These are phyloP conservation scores for Colletotrichum melonis DNA, from an alignment of 2,329 filamentous ascomycete genomes.

Conservation along the genomic window DNA sequence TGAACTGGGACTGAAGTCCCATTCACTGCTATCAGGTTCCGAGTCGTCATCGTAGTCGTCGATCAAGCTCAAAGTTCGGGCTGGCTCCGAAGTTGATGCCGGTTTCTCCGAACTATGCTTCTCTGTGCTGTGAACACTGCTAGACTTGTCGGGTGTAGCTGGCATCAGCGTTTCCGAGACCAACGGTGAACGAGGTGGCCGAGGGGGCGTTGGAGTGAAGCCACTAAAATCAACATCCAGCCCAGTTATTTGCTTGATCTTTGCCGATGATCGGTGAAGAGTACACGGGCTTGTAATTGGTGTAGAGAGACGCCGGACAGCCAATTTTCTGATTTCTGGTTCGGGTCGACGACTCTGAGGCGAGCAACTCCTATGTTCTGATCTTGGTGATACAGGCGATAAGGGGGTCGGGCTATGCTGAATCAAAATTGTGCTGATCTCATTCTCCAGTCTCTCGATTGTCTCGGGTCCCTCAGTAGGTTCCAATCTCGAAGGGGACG, in stretches of 20 bases:
- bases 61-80: slow-evolving; percentile 28
- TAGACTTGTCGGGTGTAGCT: slow-evolving; percentile 6
- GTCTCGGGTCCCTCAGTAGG: background rate
- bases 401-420: slow-evolving; percentile 22
- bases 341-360: slow-evolving; percentile 9
- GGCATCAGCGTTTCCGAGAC: background rate
- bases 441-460: slow-evolving; percentile 19
- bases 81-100: slow-evolving; percentile 25
- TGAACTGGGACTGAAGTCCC: slow-evolving; percentile 29
- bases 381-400: background rate
- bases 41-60: slow-evolving; percentile 28
- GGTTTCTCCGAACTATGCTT: background rate
- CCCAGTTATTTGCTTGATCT: slow-evolving; percentile 56
- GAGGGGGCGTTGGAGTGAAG: background rate
- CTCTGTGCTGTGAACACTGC: slow-evolving; percentile 9
- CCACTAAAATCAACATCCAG: slow-evolving; percentile 45
- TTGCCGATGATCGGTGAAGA: slow-evolving; percentile 47
- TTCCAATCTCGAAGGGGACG: slow-evolving; percentile 6
- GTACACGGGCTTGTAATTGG: slow-evolving; percentile 33
- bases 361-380: slow-evolving; percentile 27
- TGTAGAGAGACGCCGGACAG: slow-evolving; percentile 25
- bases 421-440: slow-evolving; percentile 27
- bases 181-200: slow-evolving; percentile 3
- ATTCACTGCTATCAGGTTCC: slow-evolving; percentile 24
- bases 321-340: slow-evolving; percentile 8